A percentile compares a stretch with the other conserved stretches of the same genome.
These are phyloP conservation scores for Botryotinia convoluta DNA, from an alignment of 2,329 filamentous ascomycete species.

Conservation along the genomic window DNA sequence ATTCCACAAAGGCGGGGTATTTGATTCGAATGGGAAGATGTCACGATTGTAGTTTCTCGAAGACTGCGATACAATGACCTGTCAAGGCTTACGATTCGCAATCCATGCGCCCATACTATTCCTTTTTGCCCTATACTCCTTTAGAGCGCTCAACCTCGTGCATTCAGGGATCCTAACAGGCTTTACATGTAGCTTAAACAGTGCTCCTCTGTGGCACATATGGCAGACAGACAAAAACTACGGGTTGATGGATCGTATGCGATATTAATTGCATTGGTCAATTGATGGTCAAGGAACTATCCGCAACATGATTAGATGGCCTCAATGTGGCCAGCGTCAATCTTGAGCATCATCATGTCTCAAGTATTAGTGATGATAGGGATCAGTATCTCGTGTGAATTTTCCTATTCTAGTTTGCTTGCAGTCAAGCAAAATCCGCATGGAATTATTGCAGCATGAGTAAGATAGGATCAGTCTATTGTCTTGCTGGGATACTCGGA, in stretches of 20 bases:
- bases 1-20: not conserved
- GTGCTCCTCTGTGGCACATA: not conserved
- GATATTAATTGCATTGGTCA: not conserved
- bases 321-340: constrained; percentile 15
- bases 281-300: not conserved
- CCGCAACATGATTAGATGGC: constrained; percentile 2
- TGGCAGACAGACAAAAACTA: not conserved
- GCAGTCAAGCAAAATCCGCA: not conserved
- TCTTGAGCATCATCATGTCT: constrained; percentile 1
- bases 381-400: not conserved
- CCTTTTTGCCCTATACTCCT: too few relatives aligned
- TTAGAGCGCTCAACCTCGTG: not conserved
- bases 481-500: not conserved
- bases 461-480: not conserved
- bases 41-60: constrained; percentile 13
- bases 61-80: constrained; percentile 10
- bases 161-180: not conserved
- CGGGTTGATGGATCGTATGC: not conserved
- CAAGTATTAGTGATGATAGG: not conserved
- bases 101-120: not conserved
- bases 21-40: constrained; percentile 4
- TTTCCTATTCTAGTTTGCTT: not conserved
- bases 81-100: not conserved
- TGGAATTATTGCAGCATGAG: not conserved
- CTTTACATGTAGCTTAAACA: constrained; percentile 1